Conservation (phyloP, 306 rosid species). For the Fragaria vesca region DNA sequence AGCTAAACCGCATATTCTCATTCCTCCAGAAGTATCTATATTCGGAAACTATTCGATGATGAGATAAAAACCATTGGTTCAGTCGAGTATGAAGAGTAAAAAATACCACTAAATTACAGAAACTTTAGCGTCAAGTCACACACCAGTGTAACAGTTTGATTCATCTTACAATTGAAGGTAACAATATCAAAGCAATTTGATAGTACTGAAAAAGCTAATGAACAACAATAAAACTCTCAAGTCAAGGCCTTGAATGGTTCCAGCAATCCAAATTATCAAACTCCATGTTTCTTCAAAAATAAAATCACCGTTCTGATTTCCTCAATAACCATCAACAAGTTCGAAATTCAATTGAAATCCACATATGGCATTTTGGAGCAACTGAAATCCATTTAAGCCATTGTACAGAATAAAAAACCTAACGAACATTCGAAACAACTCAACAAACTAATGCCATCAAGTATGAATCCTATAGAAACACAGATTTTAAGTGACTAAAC, state of each 20-base stretch:
- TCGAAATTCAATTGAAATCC: too few species aligned
- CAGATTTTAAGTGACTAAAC: too few species aligned
- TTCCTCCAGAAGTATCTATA: neutral
- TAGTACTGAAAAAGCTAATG: neutral
- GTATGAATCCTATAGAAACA: too few species aligned
- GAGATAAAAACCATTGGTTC: neutral
- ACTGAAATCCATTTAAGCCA: too few species aligned
- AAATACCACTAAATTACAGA: neutral
- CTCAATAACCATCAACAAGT: too few species aligned
- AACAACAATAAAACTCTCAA: neutral
- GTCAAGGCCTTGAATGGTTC: too few species aligned
- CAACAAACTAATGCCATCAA: too few species aligned
- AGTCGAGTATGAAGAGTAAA: neutral
- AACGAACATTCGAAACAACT: too few species aligned
- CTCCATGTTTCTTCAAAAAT: too few species aligned
- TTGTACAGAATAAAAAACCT: too few species aligned
- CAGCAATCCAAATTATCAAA: neutral
- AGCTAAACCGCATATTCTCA: neutral
- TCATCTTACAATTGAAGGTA: neutral
- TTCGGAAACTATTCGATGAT: neutral
- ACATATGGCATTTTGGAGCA: too few species aligned
- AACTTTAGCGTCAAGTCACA: neutral
- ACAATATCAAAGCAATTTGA: neutral
- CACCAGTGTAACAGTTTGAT: neutral
- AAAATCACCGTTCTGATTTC: too few species aligned